These are phyloP conservation scores for Citropsis articulata DNA, from an alignment of 345 rosid species.

Conservation along the genomic window DNA sequence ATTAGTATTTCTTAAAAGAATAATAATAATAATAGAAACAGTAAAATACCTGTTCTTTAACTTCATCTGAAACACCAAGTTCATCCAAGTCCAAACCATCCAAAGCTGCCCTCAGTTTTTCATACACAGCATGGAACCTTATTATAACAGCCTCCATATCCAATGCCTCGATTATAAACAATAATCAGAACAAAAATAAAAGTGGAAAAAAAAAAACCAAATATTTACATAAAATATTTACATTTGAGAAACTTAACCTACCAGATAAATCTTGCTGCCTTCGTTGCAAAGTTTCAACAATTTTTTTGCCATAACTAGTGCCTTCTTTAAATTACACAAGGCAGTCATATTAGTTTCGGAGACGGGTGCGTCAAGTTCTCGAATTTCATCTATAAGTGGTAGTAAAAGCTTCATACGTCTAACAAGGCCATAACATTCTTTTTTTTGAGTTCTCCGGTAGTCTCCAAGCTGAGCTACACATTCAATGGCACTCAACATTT, in stretches of 20 bases:
- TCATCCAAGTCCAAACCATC: conserved; percentile 44
- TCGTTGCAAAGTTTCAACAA: conserved; percentile 53
- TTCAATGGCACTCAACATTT: conserved; percentile 38
- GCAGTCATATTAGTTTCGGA: conserved; percentile 15
- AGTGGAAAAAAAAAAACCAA: not conserved
- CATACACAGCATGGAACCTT: conserved; percentile 46
- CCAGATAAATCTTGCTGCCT: conserved; percentile 84
- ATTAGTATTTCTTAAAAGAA: too few relatives aligned
- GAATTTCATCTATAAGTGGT: conserved; percentile 64
- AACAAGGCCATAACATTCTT: conserved; percentile 58
- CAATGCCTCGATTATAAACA: conserved; percentile 46
- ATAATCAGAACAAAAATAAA: not conserved
- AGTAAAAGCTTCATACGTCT: conserved; percentile 62
- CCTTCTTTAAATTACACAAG: conserved; percentile 45
- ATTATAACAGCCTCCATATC: conserved; percentile 50
- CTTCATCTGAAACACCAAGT: conserved; percentile 53
- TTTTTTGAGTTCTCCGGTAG: conserved; percentile 52
- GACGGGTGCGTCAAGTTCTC: conserved; percentile 29
- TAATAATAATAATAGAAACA: too few relatives aligned
- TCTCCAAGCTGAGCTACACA: conserved; percentile 43
- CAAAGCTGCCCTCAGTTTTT: conserved; percentile 37
- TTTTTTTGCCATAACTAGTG: conserved; percentile 40
- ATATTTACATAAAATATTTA: too few relatives aligned
- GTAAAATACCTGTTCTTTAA: conserved; percentile 48
- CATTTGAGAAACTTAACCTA: conserved; percentile 13